Base-by-base conservation (phyloP, 2,329 filamentous ascomycete species). In the Fusarium dimerum region DNA sequence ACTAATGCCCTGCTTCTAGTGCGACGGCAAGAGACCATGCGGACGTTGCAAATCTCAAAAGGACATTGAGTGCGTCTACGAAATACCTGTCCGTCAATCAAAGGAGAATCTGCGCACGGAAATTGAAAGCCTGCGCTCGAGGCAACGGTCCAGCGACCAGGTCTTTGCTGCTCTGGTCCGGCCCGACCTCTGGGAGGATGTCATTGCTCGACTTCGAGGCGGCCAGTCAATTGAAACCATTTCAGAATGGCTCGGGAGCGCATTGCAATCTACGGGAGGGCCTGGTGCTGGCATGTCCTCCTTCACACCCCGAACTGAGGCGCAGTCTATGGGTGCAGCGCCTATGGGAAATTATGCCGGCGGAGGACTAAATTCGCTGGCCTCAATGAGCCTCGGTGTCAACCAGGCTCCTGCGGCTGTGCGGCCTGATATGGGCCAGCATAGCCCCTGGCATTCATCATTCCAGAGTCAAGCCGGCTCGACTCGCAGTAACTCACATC, bases 81-180 rank as follows among this genome's bases (percentile, higher is more conserved):
- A 86, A 58, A 65, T 84, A 8, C 84, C 83, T 0, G 78, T 86
- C 6, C 82, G 84, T 42, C 83, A 85, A 59, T 85, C 83, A 11
- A 87, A 87, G 55, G 83, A 86, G 54, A 78, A 79, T 47, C 75
- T 87, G 6, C 78, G 84, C 42, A 73, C 72, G 62, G 83, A 86
- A 61, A 83, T 86, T 54, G 84, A 86, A 48, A 70, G 69, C 26
- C 69, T 87, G 36, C 80, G 80, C 44, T 74, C 74, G 15, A 77
- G 79, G 40, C 79, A 85, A 62, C 78, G 76, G 18, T 78, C 77
- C 42, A 83, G 71, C 65, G 80, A 86, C 26, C 76, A 76, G 30
- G 76, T 87, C 45, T 71, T 87, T 29, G 71, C 76, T 4, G 83
- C 83, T 10, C 75, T 87, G 43, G 68, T 73, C 6, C 75, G 75